phyloP scores from a whole-genome alignment of 768 basidiomycete species.

The Tylopilus plumbeoviolaceoides region DNA sequence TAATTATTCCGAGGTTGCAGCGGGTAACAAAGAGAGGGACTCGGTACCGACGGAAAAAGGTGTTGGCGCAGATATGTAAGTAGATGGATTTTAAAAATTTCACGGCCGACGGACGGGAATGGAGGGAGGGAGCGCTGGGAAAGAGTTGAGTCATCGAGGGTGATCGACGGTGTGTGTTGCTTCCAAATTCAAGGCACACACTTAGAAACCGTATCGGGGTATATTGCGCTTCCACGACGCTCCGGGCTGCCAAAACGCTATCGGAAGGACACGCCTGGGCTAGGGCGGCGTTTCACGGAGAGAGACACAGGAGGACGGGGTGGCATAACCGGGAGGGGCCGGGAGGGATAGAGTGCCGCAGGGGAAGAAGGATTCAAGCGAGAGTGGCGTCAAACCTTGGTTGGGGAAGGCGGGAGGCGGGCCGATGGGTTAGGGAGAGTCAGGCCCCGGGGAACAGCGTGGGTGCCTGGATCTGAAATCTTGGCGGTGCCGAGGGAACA shows the following conservation, averaged over 20 bases:
- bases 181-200: constrained; percentile 28
- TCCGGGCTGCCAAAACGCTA: neutral
- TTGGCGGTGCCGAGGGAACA: constrained; percentile 43
- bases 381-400: constrained; percentile 17
- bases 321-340: constrained; percentile 9
- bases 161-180: constrained; percentile 27
- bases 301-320: neutral
- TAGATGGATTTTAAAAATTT: neutral
- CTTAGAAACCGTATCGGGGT: constrained; percentile 21
- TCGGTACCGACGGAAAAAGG: constrained; percentile 9
- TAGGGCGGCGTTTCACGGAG: constrained; percentile 11
- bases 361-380: constrained; percentile 15
- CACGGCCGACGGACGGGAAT: constrained; percentile 16
- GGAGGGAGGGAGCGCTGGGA: neutral
- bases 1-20: constrained; percentile 4
- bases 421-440: constrained; percentile 8
- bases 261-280: neutral
- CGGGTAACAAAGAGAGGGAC: neutral
- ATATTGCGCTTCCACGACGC: constrained; percentile 15
- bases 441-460: constrained; percentile 11
- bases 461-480: constrained; percentile 38
- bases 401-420: constrained; percentile 21
- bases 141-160: constrained; percentile 22
- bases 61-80: neutral
- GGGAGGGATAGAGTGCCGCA: constrained; percentile 2